Base-by-base conservation (phyloP, 208 protist species). In the Trypanosoma lewisi region DNA sequence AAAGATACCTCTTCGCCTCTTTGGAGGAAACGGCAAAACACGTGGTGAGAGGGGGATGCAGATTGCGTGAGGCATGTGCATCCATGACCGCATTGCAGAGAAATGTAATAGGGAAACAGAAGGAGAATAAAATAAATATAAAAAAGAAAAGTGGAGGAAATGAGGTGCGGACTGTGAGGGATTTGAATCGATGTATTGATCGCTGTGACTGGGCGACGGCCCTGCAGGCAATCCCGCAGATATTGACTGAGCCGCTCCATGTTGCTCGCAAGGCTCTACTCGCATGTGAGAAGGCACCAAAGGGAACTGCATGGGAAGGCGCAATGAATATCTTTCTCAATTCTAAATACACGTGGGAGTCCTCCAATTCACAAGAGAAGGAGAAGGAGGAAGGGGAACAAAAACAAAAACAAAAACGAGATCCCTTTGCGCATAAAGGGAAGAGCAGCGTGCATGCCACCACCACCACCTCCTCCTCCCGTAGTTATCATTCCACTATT, bases 141-240 rank as follows among this genome's bases (percentile, higher is more conserved):
- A n/a, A 23, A 41, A n/a, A 23, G 31, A 33, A 23, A 30, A n/a
- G 17, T 19, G 25, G 3, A 0, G 37, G 37, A 33, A 49, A 27
- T 39, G 7, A 56, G 16, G 19, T 52, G 16, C 45, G 12, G 49
- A 58, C 21, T 21, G 21, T 65, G 28, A 51, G 42, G 3, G 60
- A 73, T 21, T 57, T 92, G 41, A 69, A 85, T 50, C 36, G n/a
- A 5, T 68, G 60, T 30, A 87, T 83, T 42, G 68, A 79, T 53
- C 25, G 21, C 7, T 68, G 82, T 19, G 75, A 89, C 53, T 92
- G 85, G 85, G 73, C 34, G 17, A 27, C 57, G 8, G 80, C 86
- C 8, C 44, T 93, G 58, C 47, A 27, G 9, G 52, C 45, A 11
- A 67, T 77, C 53, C 65, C 68, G 14, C 53, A 31, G 19, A 36